A percentile compares a stretch with the other conserved stretches of the same genome.
Evolutionary conservation across 345 rosid genomes (phyloP).

Genomic region (Viola odorata): DNA sequence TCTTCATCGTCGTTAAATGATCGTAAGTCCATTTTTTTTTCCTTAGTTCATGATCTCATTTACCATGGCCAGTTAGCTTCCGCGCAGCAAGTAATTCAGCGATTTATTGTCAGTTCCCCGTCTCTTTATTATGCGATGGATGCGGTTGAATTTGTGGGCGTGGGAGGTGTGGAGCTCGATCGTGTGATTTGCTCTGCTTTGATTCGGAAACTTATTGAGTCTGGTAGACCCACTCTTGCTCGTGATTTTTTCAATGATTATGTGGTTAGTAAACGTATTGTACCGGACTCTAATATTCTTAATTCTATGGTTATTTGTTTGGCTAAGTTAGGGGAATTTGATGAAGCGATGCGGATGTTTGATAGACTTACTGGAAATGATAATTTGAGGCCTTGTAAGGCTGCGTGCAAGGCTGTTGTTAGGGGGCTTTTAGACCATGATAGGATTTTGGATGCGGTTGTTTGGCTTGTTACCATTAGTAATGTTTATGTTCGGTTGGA

Average conservation of each 20-base stretch:
- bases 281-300: slow-evolving; percentile 35
- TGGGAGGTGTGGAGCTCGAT: slow-evolving; percentile 42
- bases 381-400: slow-evolving; percentile 27
- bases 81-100: slow-evolving; percentile 38
- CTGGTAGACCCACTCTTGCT: slow-evolving; percentile 39
- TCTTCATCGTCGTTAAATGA: slow-evolving; percentile 8
- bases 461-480: slow-evolving; percentile 27
- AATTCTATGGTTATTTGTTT: slow-evolving; percentile 47
- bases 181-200: slow-evolving; percentile 26
- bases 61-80: slow-evolving; percentile 35
- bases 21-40: slow-evolving; percentile 37
- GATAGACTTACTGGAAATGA: slow-evolving; percentile 32
- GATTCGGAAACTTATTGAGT: slow-evolving; percentile 36
- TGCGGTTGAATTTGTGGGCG: slow-evolving; percentile 31
- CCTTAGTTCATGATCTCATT: slow-evolving; percentile 40
- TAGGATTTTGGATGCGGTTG: slow-evolving; percentile 45
- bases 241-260: slow-evolving; percentile 30
- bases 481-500: slow-evolving; percentile 30
- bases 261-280: slow-evolving; percentile 36
- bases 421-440: slow-evolving; percentile 34
- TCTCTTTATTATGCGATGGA: slow-evolving; percentile 37
- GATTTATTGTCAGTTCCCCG: slow-evolving; percentile 28
- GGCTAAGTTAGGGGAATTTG: slow-evolving; percentile 43
- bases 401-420: slow-evolving; percentile 36
- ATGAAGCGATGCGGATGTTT: slow-evolving; percentile 45